Evolutionary conservation across 1,139 yeast genomes (phyloP).

Genomic region (Meyerozyma carpophila): DNA sequence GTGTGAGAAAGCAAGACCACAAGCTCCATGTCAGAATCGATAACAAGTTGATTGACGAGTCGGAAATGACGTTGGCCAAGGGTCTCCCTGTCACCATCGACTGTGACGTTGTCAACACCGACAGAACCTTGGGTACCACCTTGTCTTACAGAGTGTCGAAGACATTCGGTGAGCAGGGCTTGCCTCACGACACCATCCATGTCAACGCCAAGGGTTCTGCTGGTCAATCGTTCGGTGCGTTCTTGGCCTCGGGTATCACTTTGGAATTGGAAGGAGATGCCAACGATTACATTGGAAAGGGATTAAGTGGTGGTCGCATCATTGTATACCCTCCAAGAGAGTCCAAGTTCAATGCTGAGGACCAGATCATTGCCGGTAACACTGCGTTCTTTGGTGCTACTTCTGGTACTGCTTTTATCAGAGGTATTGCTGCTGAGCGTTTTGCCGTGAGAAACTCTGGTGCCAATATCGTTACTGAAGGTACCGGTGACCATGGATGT

Average conservation of each 20-base stretch:
- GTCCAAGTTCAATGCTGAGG: slow-evolving; percentile 86
- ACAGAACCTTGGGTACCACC: slow-evolving; percentile 93
- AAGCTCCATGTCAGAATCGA: slow-evolving; percentile 88
- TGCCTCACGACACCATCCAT: slow-evolving; percentile 94
- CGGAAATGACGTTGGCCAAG: slow-evolving; percentile 87
- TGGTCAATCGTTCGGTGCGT: slow-evolving; percentile 98
- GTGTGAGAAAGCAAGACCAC: slow-evolving; percentile 93
- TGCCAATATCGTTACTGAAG: slow-evolving; percentile 94
- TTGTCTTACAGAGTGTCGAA: slow-evolving; percentile 91
- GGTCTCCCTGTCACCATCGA: slow-evolving; percentile 94
- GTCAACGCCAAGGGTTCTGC: slow-evolving; percentile 91
- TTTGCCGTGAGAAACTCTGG: slow-evolving; percentile 98
- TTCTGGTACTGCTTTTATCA: slow-evolving; percentile 85
- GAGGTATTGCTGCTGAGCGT: slow-evolving; percentile 98
- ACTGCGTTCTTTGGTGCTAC: slow-evolving; percentile 98
- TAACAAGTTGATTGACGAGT: slow-evolving; percentile 92
- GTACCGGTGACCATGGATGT: slow-evolving; percentile 98
- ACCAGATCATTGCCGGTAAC: slow-evolving; percentile 94
- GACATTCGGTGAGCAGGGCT: slow-evolving; percentile 85
- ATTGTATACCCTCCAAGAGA: slow-evolving; percentile 87
- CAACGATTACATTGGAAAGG: slow-evolving; percentile 96
- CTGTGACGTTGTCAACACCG: slow-evolving; percentile 90
- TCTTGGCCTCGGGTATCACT: slow-evolving; percentile 92
- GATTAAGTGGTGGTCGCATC: slow-evolving; percentile 91
- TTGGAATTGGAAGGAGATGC: slow-evolving; percentile 96